These are phyloP conservation scores for Dendrobium catenatum DNA, from an alignment of 106 monocot species.

Conservation along the genomic window DNA sequence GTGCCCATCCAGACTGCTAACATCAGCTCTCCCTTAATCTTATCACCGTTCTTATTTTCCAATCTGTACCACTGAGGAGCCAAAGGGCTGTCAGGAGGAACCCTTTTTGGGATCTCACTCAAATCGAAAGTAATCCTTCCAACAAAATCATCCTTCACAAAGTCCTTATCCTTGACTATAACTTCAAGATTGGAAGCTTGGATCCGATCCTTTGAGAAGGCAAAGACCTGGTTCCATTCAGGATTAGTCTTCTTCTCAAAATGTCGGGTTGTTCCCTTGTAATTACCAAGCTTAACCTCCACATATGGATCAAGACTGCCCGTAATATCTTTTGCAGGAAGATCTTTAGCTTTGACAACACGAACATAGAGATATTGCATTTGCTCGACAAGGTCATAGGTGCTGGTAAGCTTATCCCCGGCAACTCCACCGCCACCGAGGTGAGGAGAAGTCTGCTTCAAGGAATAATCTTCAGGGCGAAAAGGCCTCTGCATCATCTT, in stretches of 20 bases:
- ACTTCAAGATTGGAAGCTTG: slow-evolving; percentile 35
- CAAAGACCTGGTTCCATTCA: slow-evolving; percentile 64
- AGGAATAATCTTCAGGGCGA: slow-evolving; percentile 16
- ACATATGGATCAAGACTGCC: slow-evolving; percentile 49
- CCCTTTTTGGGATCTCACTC: slow-evolving; percentile 34
- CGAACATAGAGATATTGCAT: slow-evolving; percentile 72
- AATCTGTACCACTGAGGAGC: slow-evolving; percentile 49
- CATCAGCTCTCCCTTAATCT: slow-evolving; percentile 40
- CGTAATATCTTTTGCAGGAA: slow-evolving; percentile 31
- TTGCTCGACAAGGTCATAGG: slow-evolving; percentile 75
- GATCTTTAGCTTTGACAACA: slow-evolving; percentile 64
- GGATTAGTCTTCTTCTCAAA: slow-evolving; percentile 43
- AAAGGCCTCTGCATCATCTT: slow-evolving; percentile 22
- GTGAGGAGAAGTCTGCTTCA: slow-evolving; percentile 23
- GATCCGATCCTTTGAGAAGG: slow-evolving; percentile 48
- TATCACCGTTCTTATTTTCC: slow-evolving; percentile 24
- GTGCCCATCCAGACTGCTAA: slow-evolving; percentile 52
- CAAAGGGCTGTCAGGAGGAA: slow-evolving; percentile 44
- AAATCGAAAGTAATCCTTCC: slow-evolving; percentile 36
- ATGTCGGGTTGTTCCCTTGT: slow-evolving; percentile 41
- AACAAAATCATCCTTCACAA: slow-evolving; percentile 27
- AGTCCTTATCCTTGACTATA: slow-evolving; percentile 31
- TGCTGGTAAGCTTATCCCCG: slow-evolving; percentile 51
- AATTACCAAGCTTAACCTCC: slow-evolving; percentile 51
- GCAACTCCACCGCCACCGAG: slow-evolving; percentile 22